Base-by-base conservation (phyloP, 768 basidiomycete genomes). In the Amanita rubescens region DNA sequence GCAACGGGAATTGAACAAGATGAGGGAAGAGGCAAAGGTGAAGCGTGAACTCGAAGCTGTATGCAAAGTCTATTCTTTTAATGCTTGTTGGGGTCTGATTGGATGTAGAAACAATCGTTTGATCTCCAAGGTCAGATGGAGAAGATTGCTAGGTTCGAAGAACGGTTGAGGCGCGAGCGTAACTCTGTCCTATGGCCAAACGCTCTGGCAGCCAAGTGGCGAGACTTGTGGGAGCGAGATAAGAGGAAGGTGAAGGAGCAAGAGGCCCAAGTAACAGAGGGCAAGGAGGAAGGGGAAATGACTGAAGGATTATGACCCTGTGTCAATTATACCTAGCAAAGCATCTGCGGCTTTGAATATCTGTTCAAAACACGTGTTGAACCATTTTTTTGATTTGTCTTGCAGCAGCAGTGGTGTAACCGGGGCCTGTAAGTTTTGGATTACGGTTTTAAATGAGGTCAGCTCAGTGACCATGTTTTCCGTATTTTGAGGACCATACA, bases 1-100 rank as follows among this genome's bases (percentile, higher is more conserved):
- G 45, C 73, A 79, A 53, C 83, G 76, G 58, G 84, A 90, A 54
- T 60, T 89, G 59, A 75, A 82, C 60, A 79, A 72, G 61, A 78
- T 85, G 82, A 76, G 84, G 52, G 83, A 88, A 35, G 87, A 87
- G 35, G 83, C 82, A 15, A 74, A 75, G 57, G 75, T 75, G 1
- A 84, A 77, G 58, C 75, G 82, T 9, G 67, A 68, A 17, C 67
- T 71, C 38, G 84, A 86, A 58, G 73, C 75, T 44, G 85, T 85
- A 45, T 58, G 79, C 62, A 19, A 11, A 10, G n/a, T 17, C 7
- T 55, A 27, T 42, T 51, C 47, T 25, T 38, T 30, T 48, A 37
- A 4, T 41, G 19, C 44, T 53, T 39, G 24, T 6, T 14, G 34
- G n/a, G 30, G 11, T 20, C 52, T 55, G 32, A 49, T 55, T 24